phyloP scores from a whole-genome alignment of 257 asterid genomes.

The Fraxinus americana region DNA sequence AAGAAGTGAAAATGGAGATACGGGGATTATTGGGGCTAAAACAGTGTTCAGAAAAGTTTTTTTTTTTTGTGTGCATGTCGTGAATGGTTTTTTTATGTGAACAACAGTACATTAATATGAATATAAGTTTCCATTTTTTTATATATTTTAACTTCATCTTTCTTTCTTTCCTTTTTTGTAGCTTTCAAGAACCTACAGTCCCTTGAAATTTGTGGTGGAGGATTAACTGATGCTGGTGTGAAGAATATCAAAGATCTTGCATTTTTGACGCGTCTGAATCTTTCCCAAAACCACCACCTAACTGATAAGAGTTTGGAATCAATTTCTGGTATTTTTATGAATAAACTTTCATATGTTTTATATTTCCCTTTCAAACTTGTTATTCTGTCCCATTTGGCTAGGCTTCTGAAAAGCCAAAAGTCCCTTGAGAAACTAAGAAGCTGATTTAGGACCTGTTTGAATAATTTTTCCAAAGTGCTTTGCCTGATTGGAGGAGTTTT shows the following conservation, averaged over 20 bases:
- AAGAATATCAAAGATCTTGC: conserved; percentile 90
- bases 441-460: too few species aligned
- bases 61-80: too few species aligned
- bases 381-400: neutral
- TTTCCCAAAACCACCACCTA: conserved; percentile 84
- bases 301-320: conserved; percentile 86
- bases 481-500: too few species aligned
- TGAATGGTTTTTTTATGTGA: neutral
- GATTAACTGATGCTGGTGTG: conserved; percentile 88
- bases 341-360: neutral
- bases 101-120: neutral
- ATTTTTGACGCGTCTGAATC: conserved; percentile 71
- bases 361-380: neutral
- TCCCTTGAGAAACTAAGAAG: too few species aligned
- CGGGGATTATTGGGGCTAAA: too few species aligned
- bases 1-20: too few species aligned
- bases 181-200: conserved; percentile 88
- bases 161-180: conserved; percentile 17
- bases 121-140: neutral
- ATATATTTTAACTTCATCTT: neutral
- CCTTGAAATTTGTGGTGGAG: conserved; percentile 94
- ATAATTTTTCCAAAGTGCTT: too few species aligned
- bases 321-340: conserved; percentile 65
- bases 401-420: too few species aligned
- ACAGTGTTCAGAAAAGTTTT: too few species aligned